A percentile compares a stretch with the other conserved stretches of the same genome.
These are phyloP conservation scores for Alternaria incomplexa DNA, from an alignment of 2,329 filamentous ascomycete species.

Conservation along the genomic window DNA sequence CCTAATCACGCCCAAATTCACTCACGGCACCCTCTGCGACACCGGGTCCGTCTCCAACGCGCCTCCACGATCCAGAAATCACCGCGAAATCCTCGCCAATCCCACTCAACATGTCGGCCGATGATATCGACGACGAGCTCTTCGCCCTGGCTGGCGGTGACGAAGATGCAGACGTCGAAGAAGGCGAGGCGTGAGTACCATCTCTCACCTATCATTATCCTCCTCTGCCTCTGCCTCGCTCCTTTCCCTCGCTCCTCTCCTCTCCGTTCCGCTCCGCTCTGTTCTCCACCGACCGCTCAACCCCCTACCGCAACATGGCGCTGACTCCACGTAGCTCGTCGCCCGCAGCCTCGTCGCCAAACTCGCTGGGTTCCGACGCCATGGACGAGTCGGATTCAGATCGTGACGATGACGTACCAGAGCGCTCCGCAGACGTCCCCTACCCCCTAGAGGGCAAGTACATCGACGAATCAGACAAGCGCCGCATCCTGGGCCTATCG, in stretches of 20 bases:
- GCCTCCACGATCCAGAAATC: not conserved
- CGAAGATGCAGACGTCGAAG: conserved; percentile 65
- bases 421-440: conserved; percentile 67
- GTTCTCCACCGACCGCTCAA: conserved; percentile 13
- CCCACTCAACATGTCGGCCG: conserved; percentile 70
- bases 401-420: conserved; percentile 48
- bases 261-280: conserved; percentile 13
- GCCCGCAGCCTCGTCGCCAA: conserved; percentile 66
- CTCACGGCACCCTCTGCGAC: conserved; percentile 13
- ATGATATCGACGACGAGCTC: conserved; percentile 83
- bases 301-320: conserved; percentile 23
- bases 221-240: conserved; percentile 4
- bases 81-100: conserved; percentile 3
- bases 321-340: conserved; percentile 65
- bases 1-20: conserved; percentile 20
- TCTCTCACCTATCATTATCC: conserved; percentile 12
- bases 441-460: conserved; percentile 90
- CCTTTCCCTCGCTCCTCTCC: conserved; percentile 1
- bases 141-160: conserved; percentile 87
- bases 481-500: conserved; percentile 79
- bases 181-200: conserved; percentile 80
- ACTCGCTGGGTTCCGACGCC: conserved; percentile 78
- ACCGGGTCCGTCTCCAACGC: conserved; percentile 6
- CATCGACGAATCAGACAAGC: conserved; percentile 61
- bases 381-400: conserved; percentile 80